These are phyloP conservation scores for Vaccinium myrtillus DNA, from an alignment of 148 eudicot genomes.

Conservation along the genomic window DNA sequence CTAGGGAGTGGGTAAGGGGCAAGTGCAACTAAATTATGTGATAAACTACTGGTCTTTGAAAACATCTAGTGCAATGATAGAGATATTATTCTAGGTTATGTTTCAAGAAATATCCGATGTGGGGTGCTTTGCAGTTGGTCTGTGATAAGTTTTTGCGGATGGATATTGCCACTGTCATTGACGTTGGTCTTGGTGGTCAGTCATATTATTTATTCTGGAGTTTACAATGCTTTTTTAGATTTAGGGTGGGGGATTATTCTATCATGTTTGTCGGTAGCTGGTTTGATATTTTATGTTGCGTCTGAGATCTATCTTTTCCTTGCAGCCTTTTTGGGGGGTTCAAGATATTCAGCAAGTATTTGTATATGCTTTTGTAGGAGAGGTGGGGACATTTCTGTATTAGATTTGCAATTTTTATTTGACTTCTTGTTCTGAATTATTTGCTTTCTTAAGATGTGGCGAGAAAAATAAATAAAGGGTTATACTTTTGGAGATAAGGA, in stretches of 20 bases:
- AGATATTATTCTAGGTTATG: no score
- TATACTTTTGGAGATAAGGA: neutral
- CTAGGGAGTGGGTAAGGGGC: neutral
- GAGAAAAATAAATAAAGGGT: no score
- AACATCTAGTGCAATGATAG: neutral
- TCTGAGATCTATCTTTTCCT: neutral
- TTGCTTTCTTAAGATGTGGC: no score
- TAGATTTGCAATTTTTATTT: neutral
- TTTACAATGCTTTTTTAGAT: neutral
- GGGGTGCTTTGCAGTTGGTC: neutral
- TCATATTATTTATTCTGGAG: neutral
- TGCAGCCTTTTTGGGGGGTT: neutral
- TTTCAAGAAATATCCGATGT: no score
- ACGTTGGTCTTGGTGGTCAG: neutral
- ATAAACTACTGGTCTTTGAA: neutral
- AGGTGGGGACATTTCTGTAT: neutral
- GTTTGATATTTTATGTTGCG: neutral
- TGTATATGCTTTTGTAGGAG: neutral
- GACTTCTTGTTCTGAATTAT: neutral
- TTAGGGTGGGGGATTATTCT: neutral
- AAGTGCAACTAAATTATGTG: neutral
- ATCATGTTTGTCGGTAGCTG: neutral
- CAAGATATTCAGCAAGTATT: neutral
- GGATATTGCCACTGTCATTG: neutral
- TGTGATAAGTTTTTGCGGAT: neutral